Evolutionary conservation across 129 eudicot genomes (phyloP).

Genomic region (Chrysanthemum lavandulifolium): DNA sequence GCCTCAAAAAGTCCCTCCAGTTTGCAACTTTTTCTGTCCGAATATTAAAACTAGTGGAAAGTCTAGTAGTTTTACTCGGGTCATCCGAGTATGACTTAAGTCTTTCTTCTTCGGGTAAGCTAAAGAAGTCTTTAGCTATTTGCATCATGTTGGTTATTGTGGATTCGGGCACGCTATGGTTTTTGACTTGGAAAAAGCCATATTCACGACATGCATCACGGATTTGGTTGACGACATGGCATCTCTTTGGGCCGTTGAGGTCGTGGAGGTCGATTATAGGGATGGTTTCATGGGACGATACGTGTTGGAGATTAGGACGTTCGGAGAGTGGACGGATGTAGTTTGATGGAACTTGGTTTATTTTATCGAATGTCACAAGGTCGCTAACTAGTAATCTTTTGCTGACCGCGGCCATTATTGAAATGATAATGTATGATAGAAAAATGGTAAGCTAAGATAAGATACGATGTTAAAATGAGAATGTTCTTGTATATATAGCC

Average conservation of each 20-base stretch:
- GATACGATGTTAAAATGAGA: background rate
- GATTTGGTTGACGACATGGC: constrained; percentile 26
- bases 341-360: constrained; percentile 31
- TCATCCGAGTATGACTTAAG: constrained; percentile 45
- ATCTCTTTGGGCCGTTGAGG: constrained; percentile 26
- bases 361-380: constrained; percentile 17
- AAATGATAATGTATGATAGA: background rate
- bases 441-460: background rate
- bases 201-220: constrained; percentile 34
- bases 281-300: constrained; percentile 22
- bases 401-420: background rate
- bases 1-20: constrained; percentile 46
- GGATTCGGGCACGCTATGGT: constrained; percentile 34
- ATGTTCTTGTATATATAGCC: background rate
- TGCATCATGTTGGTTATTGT: constrained; percentile 31
- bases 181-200: constrained; percentile 47
- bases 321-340: constrained; percentile 47
- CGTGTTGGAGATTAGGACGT: constrained; percentile 39
- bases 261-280: constrained; percentile 33
- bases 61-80: constrained; percentile 39
- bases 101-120: constrained; percentile 38
- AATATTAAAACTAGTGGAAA: constrained; percentile 42
- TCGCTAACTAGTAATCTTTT: constrained; percentile 27
- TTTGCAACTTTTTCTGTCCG: constrained; percentile 44
- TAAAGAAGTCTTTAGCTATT: constrained; percentile 35